Evolutionary conservation across 192 early-diverging fungal species (phyloP), one percentile per base, ranked within the genome.

Genomic region (Backusella tuberculispora): DNA sequence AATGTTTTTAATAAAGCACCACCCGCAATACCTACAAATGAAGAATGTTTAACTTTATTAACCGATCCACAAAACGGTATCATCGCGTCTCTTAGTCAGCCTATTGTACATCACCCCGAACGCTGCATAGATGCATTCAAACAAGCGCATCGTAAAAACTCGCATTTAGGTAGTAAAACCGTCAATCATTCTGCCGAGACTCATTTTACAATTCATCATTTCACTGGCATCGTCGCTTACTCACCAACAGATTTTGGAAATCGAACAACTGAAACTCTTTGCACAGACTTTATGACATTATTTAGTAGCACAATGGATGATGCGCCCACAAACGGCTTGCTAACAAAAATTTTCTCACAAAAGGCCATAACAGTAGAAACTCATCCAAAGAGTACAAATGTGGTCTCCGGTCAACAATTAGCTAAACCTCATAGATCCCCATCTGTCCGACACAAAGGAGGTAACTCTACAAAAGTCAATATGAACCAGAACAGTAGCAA

Each of bases 161-260:
- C 73, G 38, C 83, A 81, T 26, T 69, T 84, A 64, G 80, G 77
- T 26, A 71, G 64, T 60, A 66, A 82, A 76, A 45, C 42, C 0
- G 41, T 42, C 3, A 66, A 76, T 74, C 37, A 53, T 19, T 74
- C 85, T n/a, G 76, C 79, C 38, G 50, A 74, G 42, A 53, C 75
- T 41, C 78, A 84, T 72, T 98, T 98, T 83, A 88, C 89, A 34
- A 87, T 97, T 56, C 88, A 91, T 67, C 96, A 98, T 82, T 96
- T 90, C 82, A 86, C 89, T 29, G 86, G 89, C 14, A 84, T 83
- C 29, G 91, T 91, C 12, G 86, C 78, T 47, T 95, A 93, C 74
- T 83, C 89, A 38, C 71, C 88, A 4, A 82, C 81, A 26, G 86
- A 84, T 9, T 93, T 96, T 79, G 77, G 93, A 29, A 89, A 89